Conservation (phyloP, 495 filamentous ascomycete species). For the Podospora fimiseda region DNA sequence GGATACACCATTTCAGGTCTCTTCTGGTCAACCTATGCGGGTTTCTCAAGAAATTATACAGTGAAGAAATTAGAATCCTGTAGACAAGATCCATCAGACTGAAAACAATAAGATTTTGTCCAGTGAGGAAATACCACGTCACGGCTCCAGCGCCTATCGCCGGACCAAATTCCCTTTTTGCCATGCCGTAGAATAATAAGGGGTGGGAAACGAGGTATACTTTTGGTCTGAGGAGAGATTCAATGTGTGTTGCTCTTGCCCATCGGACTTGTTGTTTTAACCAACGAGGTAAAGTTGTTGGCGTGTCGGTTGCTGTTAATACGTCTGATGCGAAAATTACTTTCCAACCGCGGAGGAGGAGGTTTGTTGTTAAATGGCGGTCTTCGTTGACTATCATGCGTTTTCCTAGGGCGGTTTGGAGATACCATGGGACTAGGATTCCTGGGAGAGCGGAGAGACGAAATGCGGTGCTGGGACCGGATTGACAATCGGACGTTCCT, state of each 20-base stretch:
- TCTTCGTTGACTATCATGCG: constrained; percentile 15
- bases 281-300: constrained; percentile 9
- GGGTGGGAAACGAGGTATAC: constrained; percentile 10
- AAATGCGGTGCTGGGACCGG: constrained; percentile 9
- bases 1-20: constrained; percentile 3
- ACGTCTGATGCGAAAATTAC: constrained; percentile 11
- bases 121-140: constrained; percentile 10
- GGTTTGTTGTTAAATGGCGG: constrained; percentile 12
- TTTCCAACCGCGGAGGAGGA: constrained; percentile 8
- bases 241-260: constrained; percentile 12
- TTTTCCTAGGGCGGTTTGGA: constrained; percentile 7
- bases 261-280: constrained; percentile 13
- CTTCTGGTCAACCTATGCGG: not conserved
- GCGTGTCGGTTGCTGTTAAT: constrained; percentile 8
- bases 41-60: constrained; percentile 10
- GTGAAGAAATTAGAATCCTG: constrained; percentile 1
- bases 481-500: constrained; percentile 10
- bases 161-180: constrained; percentile 11
- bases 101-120: not conserved
- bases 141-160: constrained; percentile 8
- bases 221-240: constrained; percentile 7
- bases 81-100: constrained; percentile 1
- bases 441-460: constrained; percentile 4
- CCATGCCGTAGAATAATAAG: constrained; percentile 10
- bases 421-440: constrained; percentile 10